Conservation (phyloP, 2,329 filamentous ascomycete genomes). For the Whalleya microplaca region DNA sequence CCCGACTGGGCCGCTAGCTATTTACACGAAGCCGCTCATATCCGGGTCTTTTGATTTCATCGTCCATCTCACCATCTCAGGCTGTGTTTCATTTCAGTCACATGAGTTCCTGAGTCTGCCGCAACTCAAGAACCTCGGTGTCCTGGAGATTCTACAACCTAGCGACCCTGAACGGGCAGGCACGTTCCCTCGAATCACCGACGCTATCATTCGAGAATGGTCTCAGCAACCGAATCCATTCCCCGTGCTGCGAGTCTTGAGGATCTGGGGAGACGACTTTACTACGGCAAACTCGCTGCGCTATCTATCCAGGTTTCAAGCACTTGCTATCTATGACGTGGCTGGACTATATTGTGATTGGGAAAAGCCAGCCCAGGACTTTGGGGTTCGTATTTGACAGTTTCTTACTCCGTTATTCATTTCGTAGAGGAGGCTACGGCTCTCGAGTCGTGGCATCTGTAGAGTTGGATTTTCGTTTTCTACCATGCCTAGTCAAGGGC, state of each 20-base stretch:
- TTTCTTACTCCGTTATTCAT: too few relatives aligned
- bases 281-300: conserved; percentile 46
- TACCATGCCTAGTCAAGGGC: neutral
- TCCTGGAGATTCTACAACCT: conserved; percentile 51
- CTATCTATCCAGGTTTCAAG: conserved; percentile 48
- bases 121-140: conserved; percentile 50
- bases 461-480: neutral
- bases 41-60: conserved; percentile 39
- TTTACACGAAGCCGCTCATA: conserved; percentile 44
- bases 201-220: conserved; percentile 53
- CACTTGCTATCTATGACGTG: conserved; percentile 50
- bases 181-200: conserved; percentile 45
- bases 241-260: conserved; percentile 50
- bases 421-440: neutral
- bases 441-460: neutral
- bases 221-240: conserved; percentile 46
- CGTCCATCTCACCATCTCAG: conserved; percentile 31
- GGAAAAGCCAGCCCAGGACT: conserved; percentile 18
- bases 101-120: conserved; percentile 47
- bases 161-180: conserved; percentile 29
- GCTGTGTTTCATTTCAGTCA: conserved; percentile 24
- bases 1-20: conserved; percentile 27
- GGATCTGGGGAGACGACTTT: conserved; percentile 47
- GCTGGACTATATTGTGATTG: conserved; percentile 43
- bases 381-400: neutral